Evolutionary conservation across 2,329 filamentous ascomycete species (phyloP), one percentile per base, ranked within the genome.

Genomic region (Alternaria alternata): DNA sequence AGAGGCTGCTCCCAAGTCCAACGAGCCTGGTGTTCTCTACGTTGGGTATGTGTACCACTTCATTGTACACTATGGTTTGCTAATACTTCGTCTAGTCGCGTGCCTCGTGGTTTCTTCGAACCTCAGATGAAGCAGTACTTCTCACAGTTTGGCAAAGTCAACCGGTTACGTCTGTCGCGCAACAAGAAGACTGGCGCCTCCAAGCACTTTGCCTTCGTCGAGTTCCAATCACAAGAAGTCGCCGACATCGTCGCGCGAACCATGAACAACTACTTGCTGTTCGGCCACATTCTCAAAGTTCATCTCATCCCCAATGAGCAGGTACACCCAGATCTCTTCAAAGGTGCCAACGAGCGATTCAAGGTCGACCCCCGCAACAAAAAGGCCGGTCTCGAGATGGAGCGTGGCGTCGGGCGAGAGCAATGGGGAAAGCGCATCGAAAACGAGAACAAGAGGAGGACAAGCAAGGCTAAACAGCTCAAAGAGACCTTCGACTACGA

Each of bases 221-320:
- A 99, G 81, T 99, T 99, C 74, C 81, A 81, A 3, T 87, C 86
- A 7, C 82, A 85, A 34, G 89, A 93, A 58, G 91, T 93, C n/a
- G 94, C 95, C 39, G 90, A 92, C 72, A 93, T 98, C 69, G 94
- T 96, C 30, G 90, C 92, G 51, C 92, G 93, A 81, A 97, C 95
- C 22, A 99, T 99, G 95, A 88, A 97, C 84, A 96, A 94, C 81
- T 99, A 99, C 80, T 88, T 98, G 39, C 86, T 99, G 75, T 98
- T 97, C 78, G 92, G 93, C 6, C 94, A 97, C 78, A 91, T 98
- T 63, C 84, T 99, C 69, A 94, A 96, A 80, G 94, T 94, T 80
- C 91, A 92, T 76, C 83, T 89, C 24, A 86, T 97, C 4, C 88
- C 92, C 4, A 82, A 88, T 58, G 92, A 91, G 62, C 89, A 94